phyloP scores from a whole-genome alignment of 257 asterid species.

The Scutellaria galericulata region DNA sequence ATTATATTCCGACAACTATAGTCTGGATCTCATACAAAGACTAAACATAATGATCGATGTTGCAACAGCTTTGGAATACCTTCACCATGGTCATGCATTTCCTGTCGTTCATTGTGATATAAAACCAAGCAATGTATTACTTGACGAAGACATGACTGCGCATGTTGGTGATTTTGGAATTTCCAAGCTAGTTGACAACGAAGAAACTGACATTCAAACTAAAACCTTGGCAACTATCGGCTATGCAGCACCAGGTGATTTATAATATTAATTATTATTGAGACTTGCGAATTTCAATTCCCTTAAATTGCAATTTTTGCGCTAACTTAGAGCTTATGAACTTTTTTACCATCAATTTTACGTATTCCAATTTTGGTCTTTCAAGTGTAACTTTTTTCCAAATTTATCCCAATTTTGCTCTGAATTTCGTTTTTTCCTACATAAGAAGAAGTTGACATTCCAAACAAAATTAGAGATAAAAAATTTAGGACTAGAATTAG shows the following conservation, averaged over 20 bases:
- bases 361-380: no score
- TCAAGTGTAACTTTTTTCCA: no score
- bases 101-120: conserved; percentile 28
- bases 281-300: no score
- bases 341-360: no score
- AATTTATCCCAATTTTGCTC: no score
- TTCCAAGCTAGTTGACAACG: not conserved
- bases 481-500: no score
- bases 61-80: conserved; percentile 31
- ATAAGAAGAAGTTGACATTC: not conserved
- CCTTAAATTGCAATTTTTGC: no score
- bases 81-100: conserved; percentile 20
- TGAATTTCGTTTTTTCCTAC: no score
- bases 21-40: not conserved
- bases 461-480: no score
- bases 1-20: not conserved
- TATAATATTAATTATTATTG: not conserved
- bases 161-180: conserved; percentile 26
- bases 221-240: conserved; percentile 19
- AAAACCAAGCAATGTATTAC: conserved; percentile 26
- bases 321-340: no score
- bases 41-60: conserved; percentile 21
- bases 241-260: conserved; percentile 32
- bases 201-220: conserved; percentile 3
- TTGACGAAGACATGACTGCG: conserved; percentile 26